A percentile compares a stretch with the other conserved stretches of the same genome.
Evolutionary conservation across 2,329 filamentous ascomycete species (phyloP).

Genomic region (Colletotrichum spinosum): DNA sequence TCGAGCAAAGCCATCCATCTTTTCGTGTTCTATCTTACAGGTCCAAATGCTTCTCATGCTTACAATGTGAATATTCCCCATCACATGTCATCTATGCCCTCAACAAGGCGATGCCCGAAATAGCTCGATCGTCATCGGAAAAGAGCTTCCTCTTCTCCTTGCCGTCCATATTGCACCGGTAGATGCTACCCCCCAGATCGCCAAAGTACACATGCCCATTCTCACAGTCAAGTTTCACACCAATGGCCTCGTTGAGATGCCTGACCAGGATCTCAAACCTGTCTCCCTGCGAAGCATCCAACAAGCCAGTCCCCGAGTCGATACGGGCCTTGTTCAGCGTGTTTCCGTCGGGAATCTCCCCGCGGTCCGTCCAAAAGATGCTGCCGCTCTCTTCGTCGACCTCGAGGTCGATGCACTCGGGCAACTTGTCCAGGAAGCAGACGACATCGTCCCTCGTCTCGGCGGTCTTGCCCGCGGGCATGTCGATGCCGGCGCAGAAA

Average conservation of each 20-base stretch:
- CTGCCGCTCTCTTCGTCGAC: too few species aligned
- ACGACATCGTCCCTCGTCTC: too few species aligned
- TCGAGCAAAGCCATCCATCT: background rate
- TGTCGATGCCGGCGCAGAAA: too few species aligned
- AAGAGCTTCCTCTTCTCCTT: constrained; percentile 43
- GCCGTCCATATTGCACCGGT: constrained; percentile 49
- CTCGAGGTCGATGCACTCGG: too few species aligned
- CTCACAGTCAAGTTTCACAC: constrained; percentile 52
- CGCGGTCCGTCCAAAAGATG: too few species aligned
- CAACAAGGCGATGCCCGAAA: constrained; percentile 19
- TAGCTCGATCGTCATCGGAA: constrained; percentile 30
- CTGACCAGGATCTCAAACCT: constrained; percentile 45
- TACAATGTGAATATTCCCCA: rapidly evolving
- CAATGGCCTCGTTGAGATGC: constrained; percentile 60
- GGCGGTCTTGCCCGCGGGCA: too few species aligned
- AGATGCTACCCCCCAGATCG: constrained; percentile 54
- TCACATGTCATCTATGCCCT: background rate
- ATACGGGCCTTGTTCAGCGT: background rate
- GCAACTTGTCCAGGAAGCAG: too few species aligned
- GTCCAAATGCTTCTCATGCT: background rate
- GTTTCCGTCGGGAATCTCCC: too few species aligned
- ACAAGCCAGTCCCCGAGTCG: constrained; percentile 34
- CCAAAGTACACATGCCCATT: constrained; percentile 52
- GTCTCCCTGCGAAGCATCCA: background rate
- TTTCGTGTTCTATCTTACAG: background rate